Percentiles rank a stretch among this genome's conserved stretches.
These are phyloP conservation scores for Corinectria fuckeliana DNA, from an alignment of 2,329 filamentous ascomycete genomes.

Conservation along the genomic window DNA sequence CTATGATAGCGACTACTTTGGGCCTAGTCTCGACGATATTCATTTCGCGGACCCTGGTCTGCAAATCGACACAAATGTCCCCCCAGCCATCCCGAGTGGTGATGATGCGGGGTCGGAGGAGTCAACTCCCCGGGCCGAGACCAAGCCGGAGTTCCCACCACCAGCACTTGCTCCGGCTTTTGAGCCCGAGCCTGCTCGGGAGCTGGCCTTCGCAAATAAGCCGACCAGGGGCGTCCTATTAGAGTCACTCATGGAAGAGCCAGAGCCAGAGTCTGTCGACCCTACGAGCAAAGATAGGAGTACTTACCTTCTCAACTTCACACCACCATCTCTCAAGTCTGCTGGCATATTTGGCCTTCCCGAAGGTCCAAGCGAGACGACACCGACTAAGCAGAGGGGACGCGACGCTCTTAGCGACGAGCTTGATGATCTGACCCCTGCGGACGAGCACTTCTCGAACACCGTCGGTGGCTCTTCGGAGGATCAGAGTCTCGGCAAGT, in stretches of 20 bases:
- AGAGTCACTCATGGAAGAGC: not conserved
- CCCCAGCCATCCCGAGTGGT: constrained; percentile 41
- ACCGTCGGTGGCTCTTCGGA: constrained; percentile 38
- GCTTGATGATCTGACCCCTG: constrained; percentile 43
- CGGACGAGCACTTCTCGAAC: constrained; percentile 47
- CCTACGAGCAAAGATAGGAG: constrained; percentile 51
- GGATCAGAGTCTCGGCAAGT: constrained; percentile 22
- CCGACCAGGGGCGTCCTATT: not conserved
- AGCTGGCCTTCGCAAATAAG: not conserved
- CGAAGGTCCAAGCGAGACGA: constrained; percentile 34
- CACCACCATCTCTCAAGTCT: constrained; percentile 28
- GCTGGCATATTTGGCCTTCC: constrained; percentile 30
- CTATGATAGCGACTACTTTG: constrained; percentile 38
- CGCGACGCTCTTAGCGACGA: constrained; percentile 29
- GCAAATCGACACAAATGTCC: constrained; percentile 49
- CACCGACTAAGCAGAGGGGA: constrained; percentile 31
- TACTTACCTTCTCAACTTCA: constrained; percentile 41
- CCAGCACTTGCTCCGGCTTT: not conserved
- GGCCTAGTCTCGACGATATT: constrained; percentile 25
- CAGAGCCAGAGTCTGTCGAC: constrained; percentile 45
- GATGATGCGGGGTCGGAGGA: constrained; percentile 68
- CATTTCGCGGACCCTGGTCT: constrained; percentile 39
- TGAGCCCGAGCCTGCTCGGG: constrained; percentile 6
- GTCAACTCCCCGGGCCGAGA: constrained; percentile 70
- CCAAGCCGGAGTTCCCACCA: constrained; percentile 39